Evolutionary conservation across 306 rosid species (phyloP), one percentile per base, ranked within the genome.

Genomic region (Begonia masoniana): DNA sequence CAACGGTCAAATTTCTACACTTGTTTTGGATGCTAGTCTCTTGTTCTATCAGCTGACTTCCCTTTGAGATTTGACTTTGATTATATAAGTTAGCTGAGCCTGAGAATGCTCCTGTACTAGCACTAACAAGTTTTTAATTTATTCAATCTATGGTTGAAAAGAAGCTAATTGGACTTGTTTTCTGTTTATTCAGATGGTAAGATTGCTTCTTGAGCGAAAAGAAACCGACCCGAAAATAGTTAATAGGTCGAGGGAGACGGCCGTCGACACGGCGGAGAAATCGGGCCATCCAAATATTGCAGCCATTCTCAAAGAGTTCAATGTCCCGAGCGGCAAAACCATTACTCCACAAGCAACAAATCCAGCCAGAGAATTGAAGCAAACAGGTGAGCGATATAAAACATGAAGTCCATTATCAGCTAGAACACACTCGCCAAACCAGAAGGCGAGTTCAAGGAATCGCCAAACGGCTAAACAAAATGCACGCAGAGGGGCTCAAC

Each of bases 361-460:
- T 41, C 73, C 88, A 56, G 93, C 88, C 12, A 79, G 89, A 1
- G 96, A 86, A 76, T 67, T 92, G 63, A 92, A 92, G 61, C 99
- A 92, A 70, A 86, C 96, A 0, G 99, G 99, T 92, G 1, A 92
- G 99, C 11, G 99, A 92, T 71, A 92, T 92, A 63, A 86, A 92
- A 31, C 88, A 92, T 10, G 99, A 86, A 69, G 96, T 92, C 9
- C 96, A 86, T 43, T 47, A 83, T 80, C 96, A 92, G 68, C 73
- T 92, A 13, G 96, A 92, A 58, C 99, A 92, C 76, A 86, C 99
- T 6, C 83, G 95, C 9, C 96, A 92, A 52, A 92, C 99, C 39
- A 58, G 96, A 70, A 84, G 88, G 60, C 87, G 95, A 0, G 99
- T 92, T 3, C 96, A 83, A 68, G 99, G 96, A 64, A 92, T 92